phyloP scores from a whole-genome alignment of 2,329 filamentous ascomycete species.

The Chaetomium strumarium region DNA sequence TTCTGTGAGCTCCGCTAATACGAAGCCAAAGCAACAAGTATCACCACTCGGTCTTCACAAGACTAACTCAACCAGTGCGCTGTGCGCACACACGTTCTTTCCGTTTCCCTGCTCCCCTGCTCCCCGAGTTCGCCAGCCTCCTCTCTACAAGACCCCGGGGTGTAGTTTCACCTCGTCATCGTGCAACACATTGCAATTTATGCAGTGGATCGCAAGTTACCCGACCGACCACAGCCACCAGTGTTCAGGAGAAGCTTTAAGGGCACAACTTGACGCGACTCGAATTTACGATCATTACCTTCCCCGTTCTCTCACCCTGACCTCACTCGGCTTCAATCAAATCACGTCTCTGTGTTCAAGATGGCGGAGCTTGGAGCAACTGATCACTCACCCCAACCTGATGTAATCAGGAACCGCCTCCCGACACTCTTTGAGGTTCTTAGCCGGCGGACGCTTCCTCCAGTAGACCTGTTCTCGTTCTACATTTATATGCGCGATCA shows the following conservation, averaged over 20 bases:
- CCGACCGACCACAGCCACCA: constrained; percentile 1
- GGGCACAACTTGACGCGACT: background rate
- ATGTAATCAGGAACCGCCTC: constrained; percentile 69
- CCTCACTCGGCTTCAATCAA: background rate
- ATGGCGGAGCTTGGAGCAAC: constrained; percentile 35
- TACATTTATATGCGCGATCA: constrained; percentile 99
- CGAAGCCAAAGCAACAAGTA: constrained; percentile 3
- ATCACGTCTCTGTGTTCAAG: constrained; percentile 17
- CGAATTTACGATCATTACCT: constrained; percentile 7
- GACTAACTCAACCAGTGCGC: constrained; percentile 15
- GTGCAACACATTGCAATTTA: constrained; percentile 9
- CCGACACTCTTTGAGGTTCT: constrained; percentile 95
- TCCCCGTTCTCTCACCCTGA: background rate
- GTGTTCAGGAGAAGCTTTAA: background rate
- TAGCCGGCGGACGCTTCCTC: constrained; percentile 86
- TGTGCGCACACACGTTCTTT: constrained; percentile 23
- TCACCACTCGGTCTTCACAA: constrained; percentile 8
- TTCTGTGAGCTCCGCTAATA: constrained; percentile 11
- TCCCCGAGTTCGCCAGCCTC: background rate
- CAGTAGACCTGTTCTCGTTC: constrained; percentile 96
- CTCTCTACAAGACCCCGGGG: background rate
- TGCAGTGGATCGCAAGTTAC: background rate
- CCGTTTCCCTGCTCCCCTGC: background rate
- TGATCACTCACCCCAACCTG: constrained; percentile 51
- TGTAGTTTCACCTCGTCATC: constrained; percentile 1